A percentile compares a stretch with the other conserved stretches of the same genome.
Evolutionary conservation across 208 protist genomes (phyloP).

Genomic region (Phytomonas francai): DNA sequence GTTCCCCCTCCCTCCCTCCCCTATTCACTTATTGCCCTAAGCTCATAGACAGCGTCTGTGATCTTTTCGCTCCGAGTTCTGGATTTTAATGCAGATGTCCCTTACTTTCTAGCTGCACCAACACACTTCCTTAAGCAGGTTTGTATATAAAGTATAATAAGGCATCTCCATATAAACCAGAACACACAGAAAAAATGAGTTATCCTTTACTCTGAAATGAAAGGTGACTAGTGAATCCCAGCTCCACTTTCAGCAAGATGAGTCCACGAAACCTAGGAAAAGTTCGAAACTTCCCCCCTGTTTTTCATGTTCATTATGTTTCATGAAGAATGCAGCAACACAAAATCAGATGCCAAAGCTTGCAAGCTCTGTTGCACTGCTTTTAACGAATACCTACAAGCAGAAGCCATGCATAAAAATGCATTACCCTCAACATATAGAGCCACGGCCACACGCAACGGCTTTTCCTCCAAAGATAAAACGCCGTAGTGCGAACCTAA

Average conservation of each 20-base stretch:
- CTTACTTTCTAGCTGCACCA: neutral
- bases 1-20: neutral
- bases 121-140: neutral
- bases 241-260: neutral
- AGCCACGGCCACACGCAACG: conserved; percentile 53
- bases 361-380: conserved; percentile 35
- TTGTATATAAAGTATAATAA: neutral
- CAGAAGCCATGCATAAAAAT: conserved; percentile 51
- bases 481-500: conserved; percentile 13
- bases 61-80: neutral
- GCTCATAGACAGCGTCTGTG: neutral
- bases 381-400: conserved; percentile 24
- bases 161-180: neutral
- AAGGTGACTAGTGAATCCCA: neutral
- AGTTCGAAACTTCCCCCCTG: neutral
- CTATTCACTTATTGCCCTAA: neutral
- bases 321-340: neutral
- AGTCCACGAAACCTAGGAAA: neutral
- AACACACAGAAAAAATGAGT: neutral
- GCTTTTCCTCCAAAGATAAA: conserved; percentile 15
- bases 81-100: neutral
- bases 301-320: neutral
- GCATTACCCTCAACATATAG: conserved; percentile 49
- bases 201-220: neutral
- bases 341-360: conserved; percentile 39